phyloP scores from a whole-genome alignment of 345 rosid genomes.

The Aegle marmelos region DNA sequence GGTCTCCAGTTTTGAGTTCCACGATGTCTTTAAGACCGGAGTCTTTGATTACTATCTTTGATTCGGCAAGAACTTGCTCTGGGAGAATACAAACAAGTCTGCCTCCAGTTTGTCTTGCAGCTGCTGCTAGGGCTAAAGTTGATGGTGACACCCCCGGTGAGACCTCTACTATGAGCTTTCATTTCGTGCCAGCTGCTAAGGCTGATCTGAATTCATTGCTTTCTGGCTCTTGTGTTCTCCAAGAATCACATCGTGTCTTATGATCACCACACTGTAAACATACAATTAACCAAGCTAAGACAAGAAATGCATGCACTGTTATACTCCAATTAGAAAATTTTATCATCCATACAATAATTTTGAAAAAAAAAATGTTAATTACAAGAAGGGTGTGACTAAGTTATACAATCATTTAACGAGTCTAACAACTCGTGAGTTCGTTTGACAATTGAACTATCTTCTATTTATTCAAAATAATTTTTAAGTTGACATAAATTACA shows the following conservation, averaged over 20 bases:
- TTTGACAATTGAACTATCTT: too few relatives aligned
- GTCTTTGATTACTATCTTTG: conserved; percentile 26
- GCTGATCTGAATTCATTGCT: conserved; percentile 53
- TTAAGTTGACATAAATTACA: too few relatives aligned
- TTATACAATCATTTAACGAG: too few relatives aligned
- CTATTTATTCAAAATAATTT: too few relatives aligned
- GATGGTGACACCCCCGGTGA: conserved; percentile 34
- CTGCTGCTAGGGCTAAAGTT: conserved; percentile 48
- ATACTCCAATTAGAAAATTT: too few relatives aligned
- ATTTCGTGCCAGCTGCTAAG: conserved; percentile 43
- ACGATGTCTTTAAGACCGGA: conserved; percentile 38
- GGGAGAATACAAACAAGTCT: conserved; percentile 45
- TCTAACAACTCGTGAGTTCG: too few relatives aligned
- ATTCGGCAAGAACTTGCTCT: conserved; percentile 28
- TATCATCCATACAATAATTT: too few relatives aligned
- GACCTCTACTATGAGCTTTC: conserved; percentile 48
- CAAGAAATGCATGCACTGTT: too few relatives aligned
- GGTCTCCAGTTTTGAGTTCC: conserved; percentile 42
- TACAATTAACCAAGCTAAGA: background rate
- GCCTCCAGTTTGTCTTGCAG: conserved; percentile 46
- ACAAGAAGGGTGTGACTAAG: too few relatives aligned
- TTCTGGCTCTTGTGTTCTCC: conserved; percentile 32
- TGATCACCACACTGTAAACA: conserved; percentile 25
- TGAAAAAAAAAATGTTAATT: too few relatives aligned
- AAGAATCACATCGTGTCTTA: conserved; percentile 14